Conservation (phyloP, 345 rosid species). For the Citrus sinensis region DNA sequence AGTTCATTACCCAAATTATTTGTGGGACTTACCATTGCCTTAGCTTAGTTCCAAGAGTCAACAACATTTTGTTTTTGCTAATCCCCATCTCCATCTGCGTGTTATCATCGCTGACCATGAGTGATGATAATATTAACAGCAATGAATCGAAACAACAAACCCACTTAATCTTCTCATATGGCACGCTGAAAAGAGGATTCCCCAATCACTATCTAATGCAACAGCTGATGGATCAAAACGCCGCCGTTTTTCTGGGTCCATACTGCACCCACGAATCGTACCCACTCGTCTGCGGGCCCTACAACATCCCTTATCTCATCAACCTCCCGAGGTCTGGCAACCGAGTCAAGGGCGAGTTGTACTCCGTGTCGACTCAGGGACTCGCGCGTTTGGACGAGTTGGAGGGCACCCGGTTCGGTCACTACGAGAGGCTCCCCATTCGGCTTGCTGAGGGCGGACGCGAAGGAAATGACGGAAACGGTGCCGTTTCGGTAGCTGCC, state of each 20-base stretch:
- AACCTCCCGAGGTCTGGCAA: constrained; percentile 49
- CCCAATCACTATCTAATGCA: constrained; percentile 43
- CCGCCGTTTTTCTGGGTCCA: constrained; percentile 47
- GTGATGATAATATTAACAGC: no score
- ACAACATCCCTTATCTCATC: constrained; percentile 71
- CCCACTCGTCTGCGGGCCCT: constrained; percentile 75
- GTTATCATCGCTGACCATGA: no score
- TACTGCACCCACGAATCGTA: constrained; percentile 33
- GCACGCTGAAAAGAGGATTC: constrained; percentile 58
- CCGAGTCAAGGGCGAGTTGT: constrained; percentile 60
- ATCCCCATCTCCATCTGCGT: background rate
- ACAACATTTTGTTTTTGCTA: no score
- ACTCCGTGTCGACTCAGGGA: constrained; percentile 50
- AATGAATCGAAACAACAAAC: constrained; percentile 2
- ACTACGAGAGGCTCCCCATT: constrained; percentile 65
- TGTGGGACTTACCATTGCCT: background rate
- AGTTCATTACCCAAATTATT: background rate
- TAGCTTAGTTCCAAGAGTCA: no score
- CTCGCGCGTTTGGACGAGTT: constrained; percentile 53
- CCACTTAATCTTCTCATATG: constrained; percentile 53
- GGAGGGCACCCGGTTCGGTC: constrained; percentile 55
- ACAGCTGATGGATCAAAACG: constrained; percentile 36
- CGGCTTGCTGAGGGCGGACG: constrained; percentile 25
- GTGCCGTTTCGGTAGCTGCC: constrained; percentile 6
- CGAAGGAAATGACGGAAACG: background rate